These are phyloP conservation scores for Sugiyamaella boreocaroliniensis DNA, from an alignment of 805 yeast genomes.

Conservation along the genomic window DNA sequence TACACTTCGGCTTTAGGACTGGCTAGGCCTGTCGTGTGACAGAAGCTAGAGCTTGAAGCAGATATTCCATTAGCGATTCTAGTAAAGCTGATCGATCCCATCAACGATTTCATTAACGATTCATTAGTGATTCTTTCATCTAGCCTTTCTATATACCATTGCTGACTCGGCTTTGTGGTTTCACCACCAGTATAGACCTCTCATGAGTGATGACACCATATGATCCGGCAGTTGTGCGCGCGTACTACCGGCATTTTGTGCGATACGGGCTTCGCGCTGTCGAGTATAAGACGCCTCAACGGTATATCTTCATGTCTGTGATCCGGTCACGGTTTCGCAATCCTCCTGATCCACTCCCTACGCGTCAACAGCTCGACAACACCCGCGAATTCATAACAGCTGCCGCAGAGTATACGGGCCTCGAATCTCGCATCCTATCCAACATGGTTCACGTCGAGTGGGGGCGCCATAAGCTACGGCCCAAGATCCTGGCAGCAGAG, in stretches of 20 bases:
- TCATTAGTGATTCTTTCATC: too few relatives aligned
- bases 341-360: background rate
- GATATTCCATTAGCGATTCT: too few relatives aligned
- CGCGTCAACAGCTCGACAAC: slow-evolving; percentile 7
- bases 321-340: slow-evolving; percentile 10
- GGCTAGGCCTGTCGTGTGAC: too few relatives aligned
- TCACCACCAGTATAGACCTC: too few relatives aligned
- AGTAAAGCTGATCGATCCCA: too few relatives aligned
- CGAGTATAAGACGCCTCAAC: slow-evolving; percentile 12
- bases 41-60: too few relatives aligned
- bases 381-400: slow-evolving; percentile 14
- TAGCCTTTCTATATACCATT: too few relatives aligned
- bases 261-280: slow-evolving; percentile 16
- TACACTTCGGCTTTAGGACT: too few relatives aligned
- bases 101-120: too few relatives aligned
- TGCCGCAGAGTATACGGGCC: slow-evolving; percentile 14
- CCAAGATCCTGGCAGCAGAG: slow-evolving; percentile 6
- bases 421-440: slow-evolving; percentile 12
- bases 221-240: background rate
- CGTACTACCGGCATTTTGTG: slow-evolving; percentile 8
- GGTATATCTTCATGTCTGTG: slow-evolving; percentile 6
- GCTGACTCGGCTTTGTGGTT: too few relatives aligned
- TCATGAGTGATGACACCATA: background rate
- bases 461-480: slow-evolving; percentile 3
- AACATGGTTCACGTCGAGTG: slow-evolving; percentile 16